Evolutionary conservation across 257 asterid species (phyloP), one percentile per base, ranked within the genome.

Genomic region (Plantago elongata): DNA sequence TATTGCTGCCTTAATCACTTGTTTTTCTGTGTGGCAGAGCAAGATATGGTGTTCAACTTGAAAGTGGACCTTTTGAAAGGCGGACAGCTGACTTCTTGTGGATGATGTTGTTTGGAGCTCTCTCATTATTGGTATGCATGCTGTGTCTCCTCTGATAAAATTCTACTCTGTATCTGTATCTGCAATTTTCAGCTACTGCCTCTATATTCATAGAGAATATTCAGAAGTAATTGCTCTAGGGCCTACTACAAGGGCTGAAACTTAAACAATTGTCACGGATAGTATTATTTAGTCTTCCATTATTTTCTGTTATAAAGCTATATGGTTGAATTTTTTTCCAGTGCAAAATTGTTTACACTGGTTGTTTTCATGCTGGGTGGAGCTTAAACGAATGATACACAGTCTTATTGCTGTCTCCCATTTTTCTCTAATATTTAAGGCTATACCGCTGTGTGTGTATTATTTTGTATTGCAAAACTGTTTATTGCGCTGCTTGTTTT

Each of bases 51-150:
- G 95, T 87, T 75, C 99, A 89, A 77, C 85, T 93, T 67, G 99
- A 93, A 74, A 75, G 55, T 65, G 97, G 89, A 68, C 94, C 97
- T 51, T 93, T 87, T 63, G 73, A 81, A 73, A 79, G 94, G 63
- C 97, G 97, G 69, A 87, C 97, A 52, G 95, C 99, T 45, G 99
- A 93, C 80, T 93, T 93, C 79, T 75, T 93, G 84, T 89, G 97
- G 97, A 93, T 93, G 99, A 82, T 93, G 94, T 57, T 93, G 65
- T 83, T 89, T 81, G 97, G 99, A 78, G 89, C 96, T 61, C 49
- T 89, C 62, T 64, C 92, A 43, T 60, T 89, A 61, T 66, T 89
- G 97, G 97, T 89, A 68, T 48, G 85, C 63, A 30, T 56, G 7
- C 61, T 34, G 29, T 34, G 29, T 56, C 42, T 45, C 13, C 44